These are phyloP conservation scores for Tetramitus jugosus DNA, from an alignment of 208 protist genomes.

Conservation along the genomic window DNA sequence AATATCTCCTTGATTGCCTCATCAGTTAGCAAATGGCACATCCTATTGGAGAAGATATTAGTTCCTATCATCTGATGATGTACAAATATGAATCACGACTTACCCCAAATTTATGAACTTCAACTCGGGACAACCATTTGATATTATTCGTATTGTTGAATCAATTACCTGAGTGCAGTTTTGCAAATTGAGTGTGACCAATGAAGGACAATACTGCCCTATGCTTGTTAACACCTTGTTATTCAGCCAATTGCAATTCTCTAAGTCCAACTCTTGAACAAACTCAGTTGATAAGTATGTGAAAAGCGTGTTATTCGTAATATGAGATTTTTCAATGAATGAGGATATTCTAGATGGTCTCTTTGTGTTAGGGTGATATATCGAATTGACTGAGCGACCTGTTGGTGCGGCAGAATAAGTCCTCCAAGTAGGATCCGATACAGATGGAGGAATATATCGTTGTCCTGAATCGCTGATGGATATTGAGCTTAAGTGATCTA, in stretches of 20 bases:
- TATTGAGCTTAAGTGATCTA: too few species aligned
- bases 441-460: background rate
- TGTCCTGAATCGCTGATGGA: too few species aligned
- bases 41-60: too few species aligned
- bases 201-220: slow-evolving; percentile 1
- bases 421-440: background rate
- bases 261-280: background rate
- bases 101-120: background rate
- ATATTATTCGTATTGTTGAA: background rate
- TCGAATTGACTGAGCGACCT: background rate
- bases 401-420: background rate
- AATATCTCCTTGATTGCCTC: background rate
- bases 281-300: slow-evolving; percentile 3
- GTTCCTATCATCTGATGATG: too few species aligned
- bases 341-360: background rate
- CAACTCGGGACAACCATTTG: slow-evolving; percentile 11
- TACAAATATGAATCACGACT: too few species aligned
- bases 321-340: background rate
- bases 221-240: slow-evolving; percentile 16
- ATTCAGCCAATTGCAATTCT: background rate
- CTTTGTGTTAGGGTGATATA: slow-evolving; percentile 15
- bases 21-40: slow-evolving; percentile 17
- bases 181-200: slow-evolving; percentile 1
- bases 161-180: background rate
- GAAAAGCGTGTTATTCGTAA: background rate